Evolutionary conservation across 257 asterid species (phyloP).

Genomic region (Solanum dulcamara): DNA sequence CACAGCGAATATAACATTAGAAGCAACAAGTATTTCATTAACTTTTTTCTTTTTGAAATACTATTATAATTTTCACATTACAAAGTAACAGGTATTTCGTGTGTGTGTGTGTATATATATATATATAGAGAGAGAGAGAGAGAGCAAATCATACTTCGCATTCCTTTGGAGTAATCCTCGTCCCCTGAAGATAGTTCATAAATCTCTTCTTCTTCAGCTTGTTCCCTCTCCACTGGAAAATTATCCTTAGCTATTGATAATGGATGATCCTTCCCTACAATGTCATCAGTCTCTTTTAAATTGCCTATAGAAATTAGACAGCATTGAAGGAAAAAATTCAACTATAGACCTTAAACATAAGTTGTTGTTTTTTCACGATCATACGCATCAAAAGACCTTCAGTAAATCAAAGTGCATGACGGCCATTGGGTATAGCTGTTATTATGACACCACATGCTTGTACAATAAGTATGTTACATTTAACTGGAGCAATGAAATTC

Average conservation of each 20-base stretch:
- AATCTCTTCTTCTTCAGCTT: constrained; percentile 34
- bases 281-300: constrained; percentile 20
- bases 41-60: not conserved
- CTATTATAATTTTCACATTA: not conserved
- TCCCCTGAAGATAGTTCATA: constrained; percentile 83
- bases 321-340: not conserved
- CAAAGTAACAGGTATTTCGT: not conserved
- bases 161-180: constrained; percentile 70
- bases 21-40: not conserved
- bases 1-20: not conserved
- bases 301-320: constrained; percentile 25
- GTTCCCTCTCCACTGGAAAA: constrained; percentile 22
- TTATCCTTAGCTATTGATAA: constrained; percentile 14
- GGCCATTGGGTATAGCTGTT: not conserved
- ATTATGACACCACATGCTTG: not conserved
- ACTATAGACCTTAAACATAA: not conserved
- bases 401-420: not conserved
- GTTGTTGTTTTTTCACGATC: not conserved
- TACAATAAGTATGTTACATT: not conserved
- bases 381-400: not conserved
- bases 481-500: not conserved
- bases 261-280: constrained; percentile 20
- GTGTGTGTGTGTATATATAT: no score
- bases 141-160: constrained; percentile 54
- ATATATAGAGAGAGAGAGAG: not conserved